Percentiles rank a stretch among this genome's conserved stretches.
Conservation (phyloP, 2,329 filamentous ascomycete species). For the Diaporthe nobilis region DNA sequence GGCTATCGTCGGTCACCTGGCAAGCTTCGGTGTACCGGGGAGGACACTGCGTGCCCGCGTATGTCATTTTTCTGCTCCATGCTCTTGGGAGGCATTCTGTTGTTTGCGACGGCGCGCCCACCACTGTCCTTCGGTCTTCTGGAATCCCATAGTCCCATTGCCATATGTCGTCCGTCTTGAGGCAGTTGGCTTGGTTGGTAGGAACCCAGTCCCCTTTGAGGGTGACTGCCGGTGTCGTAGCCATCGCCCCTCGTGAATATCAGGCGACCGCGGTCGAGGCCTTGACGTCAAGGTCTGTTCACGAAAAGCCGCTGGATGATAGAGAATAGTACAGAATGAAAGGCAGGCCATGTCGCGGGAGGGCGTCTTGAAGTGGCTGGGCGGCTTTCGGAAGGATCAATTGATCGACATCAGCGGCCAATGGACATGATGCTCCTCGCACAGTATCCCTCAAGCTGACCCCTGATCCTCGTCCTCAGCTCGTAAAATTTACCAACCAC, state of each 20-base stretch:
- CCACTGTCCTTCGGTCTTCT: background rate
- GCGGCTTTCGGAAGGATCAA: background rate
- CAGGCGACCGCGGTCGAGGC: background rate
- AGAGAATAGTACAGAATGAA: background rate
- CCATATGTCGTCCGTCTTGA: constrained; percentile 18
- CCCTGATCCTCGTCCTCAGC: background rate
- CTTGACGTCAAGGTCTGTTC: background rate
- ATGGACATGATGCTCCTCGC: background rate
- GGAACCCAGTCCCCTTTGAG: constrained; percentile 23
- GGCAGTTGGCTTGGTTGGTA: constrained; percentile 5
- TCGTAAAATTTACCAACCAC: background rate
- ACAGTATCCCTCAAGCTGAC: background rate
- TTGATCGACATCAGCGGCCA: constrained; percentile 7
- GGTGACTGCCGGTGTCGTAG: constrained; percentile 6
- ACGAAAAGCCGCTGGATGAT: background rate
- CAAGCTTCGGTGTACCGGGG: constrained; percentile 22
- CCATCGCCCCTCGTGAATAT: background rate
- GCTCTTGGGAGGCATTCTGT: constrained; percentile 3
- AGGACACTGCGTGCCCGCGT: constrained; percentile 15
- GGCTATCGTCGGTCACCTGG: background rate
- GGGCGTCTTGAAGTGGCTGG: background rate
- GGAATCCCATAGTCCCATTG: constrained; percentile 11
- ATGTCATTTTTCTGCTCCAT: constrained; percentile 3
- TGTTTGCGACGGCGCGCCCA: constrained; percentile 8
- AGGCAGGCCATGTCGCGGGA: background rate